Evolutionary conservation across 208 protist genomes (phyloP).

Genomic region (Trypanosoma congolense): DNA sequence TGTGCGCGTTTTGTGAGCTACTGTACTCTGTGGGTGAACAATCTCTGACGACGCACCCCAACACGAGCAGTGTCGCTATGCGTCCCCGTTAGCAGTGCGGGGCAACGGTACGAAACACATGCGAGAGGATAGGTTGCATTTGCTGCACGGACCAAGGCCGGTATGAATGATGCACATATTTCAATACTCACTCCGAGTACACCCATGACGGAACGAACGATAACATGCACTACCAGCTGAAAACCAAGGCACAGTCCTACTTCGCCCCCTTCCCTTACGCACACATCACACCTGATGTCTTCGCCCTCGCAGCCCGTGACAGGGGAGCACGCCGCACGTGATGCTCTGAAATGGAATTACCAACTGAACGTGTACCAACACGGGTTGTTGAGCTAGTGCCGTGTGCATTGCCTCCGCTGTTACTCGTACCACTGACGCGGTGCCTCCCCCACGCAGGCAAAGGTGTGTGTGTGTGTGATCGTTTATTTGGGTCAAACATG

Average conservation of each 20-base stretch:
- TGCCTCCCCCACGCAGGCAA: too few relatives aligned
- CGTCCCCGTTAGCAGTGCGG: slow-evolving; percentile 20
- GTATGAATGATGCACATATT: slow-evolving; percentile 18
- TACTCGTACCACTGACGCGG: slow-evolving; percentile 22
- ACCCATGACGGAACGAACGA: slow-evolving; percentile 16
- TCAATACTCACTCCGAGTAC: slow-evolving; percentile 26
- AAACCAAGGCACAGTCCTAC: neutral
- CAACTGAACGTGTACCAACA: slow-evolving; percentile 18
- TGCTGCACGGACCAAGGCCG: neutral
- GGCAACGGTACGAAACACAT: slow-evolving; percentile 27
- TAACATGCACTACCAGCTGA: slow-evolving; percentile 36
- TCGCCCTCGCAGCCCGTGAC: too few relatives aligned
- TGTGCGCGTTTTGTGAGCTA: neutral
- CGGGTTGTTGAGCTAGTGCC: slow-evolving; percentile 15
- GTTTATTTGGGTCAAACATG: neutral
- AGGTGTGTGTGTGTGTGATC: neutral
- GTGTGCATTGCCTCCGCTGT: slow-evolving; percentile 26
- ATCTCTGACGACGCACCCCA: slow-evolving; percentile 3
- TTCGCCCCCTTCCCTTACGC: neutral
- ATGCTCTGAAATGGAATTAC: neutral
- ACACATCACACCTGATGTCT: too few relatives aligned
- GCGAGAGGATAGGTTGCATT: slow-evolving; percentile 6
- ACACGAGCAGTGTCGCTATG: slow-evolving; percentile 29
- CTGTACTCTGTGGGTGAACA: slow-evolving; percentile 6
- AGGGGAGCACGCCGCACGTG: neutral